These are phyloP conservation scores for Penicillium digitatum DNA, from an alignment of 2,329 filamentous ascomycete genomes.

Conservation along the genomic window DNA sequence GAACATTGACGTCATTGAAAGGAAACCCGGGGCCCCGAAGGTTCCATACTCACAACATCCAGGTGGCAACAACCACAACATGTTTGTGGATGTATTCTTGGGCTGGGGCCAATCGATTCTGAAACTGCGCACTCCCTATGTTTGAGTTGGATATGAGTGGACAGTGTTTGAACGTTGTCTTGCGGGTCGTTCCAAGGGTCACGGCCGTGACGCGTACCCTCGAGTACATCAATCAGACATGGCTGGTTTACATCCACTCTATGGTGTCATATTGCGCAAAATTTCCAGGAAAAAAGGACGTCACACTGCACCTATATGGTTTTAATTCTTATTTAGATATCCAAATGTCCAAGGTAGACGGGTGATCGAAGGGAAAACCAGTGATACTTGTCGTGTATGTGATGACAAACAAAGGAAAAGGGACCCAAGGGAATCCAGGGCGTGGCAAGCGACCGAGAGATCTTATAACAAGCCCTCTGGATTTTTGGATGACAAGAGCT, in stretches of 20 bases:
- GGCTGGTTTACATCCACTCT: background rate
- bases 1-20: background rate
- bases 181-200: background rate
- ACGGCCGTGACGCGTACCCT: background rate
- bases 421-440: background rate
- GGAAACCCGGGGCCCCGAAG: background rate
- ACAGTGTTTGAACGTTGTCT: background rate
- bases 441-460: background rate
- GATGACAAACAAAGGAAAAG: background rate
- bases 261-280: background rate
- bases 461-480: slow-evolving; percentile 7
- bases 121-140: background rate
- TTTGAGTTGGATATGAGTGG: no score
- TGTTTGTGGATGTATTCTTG: background rate
- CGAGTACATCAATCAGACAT: background rate
- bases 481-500: slow-evolving; percentile 24
- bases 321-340: background rate
- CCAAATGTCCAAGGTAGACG: no score
- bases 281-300: no score
- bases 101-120: background rate
- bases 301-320: background rate
- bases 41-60: background rate
- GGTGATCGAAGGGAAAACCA: background rate
- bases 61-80: background rate
- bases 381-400: background rate